Evolutionary conservation across 208 protist species (phyloP), one percentile per base, ranked within the genome.

Genomic region (Trypanosomatidae sp.): DNA sequence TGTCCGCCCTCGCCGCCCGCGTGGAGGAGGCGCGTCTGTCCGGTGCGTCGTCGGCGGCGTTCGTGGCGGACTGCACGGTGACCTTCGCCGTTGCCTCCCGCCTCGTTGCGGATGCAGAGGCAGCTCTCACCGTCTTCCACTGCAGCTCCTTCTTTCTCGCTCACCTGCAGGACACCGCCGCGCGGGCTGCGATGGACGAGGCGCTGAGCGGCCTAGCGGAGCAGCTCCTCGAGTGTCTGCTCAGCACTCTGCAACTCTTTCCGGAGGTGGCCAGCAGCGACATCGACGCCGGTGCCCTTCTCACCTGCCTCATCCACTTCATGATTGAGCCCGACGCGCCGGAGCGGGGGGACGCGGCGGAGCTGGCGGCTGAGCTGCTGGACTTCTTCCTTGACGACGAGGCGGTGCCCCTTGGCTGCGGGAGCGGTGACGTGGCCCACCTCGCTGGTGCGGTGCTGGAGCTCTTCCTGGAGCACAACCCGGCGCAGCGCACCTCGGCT

Each of bases 371-470:
- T n/a, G n/a, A n/a, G n/a, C n/a, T n/a, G n/a, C n/a, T n/a, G n/a
- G n/a, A n/a, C n/a, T n/a, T n/a, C n/a, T n/a, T n/a, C n/a, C n/a
- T n/a, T n/a, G n/a, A n/a, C n/a, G n/a, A n/a, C n/a, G n/a, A n/a
- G n/a, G n/a, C n/a, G n/a, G n/a, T n/a, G n/a, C n/a, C n/a, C n/a
- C n/a, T n/a, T n/a, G n/a, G n/a, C n/a, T n/a, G n/a, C n/a, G n/a
- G n/a, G n/a, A n/a, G n/a, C n/a, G n/a, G n/a, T n/a, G n/a, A n/a
- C n/a, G n/a, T n/a, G n/a, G n/a, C n/a, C n/a, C n/a, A n/a, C n/a
- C n/a, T n/a, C n/a, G n/a, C n/a, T n/a, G n/a, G 70, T 49, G 80
- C 81, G 17, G 84, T 84, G 33, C 66, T 93, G 66, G 84, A 91
- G 74, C 67, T 88, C 8, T 87, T 80, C 62, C 64, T 93, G 12